phyloP scores from a whole-genome alignment of 495 filamentous ascomycete species.

The Penicillium ochrochloron region DNA sequence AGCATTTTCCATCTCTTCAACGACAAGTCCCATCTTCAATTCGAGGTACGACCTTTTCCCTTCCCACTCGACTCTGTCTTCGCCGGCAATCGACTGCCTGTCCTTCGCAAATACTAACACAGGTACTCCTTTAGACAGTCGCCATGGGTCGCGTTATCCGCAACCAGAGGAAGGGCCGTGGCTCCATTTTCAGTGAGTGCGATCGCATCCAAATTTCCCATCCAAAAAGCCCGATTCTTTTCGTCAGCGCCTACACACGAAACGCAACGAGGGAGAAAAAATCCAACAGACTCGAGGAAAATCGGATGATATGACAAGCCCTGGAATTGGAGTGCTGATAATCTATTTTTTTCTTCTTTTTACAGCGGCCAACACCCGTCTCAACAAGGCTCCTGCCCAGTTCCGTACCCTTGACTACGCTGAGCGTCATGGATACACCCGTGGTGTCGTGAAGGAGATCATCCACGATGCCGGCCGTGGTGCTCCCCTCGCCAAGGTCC shows the following conservation, averaged over 20 bases:
- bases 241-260: constrained; percentile 16
- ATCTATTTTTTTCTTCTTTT: constrained; percentile 27
- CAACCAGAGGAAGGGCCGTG: constrained; percentile 98
- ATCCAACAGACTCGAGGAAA: constrained; percentile 18
- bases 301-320: constrained; percentile 27
- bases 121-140: constrained; percentile 50
- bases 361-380: constrained; percentile 80
- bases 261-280: constrained; percentile 17
- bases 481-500: constrained; percentile 93
- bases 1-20: constrained; percentile 53
- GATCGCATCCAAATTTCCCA: constrained; percentile 35
- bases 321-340: constrained; percentile 47
- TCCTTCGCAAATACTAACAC: constrained; percentile 46
- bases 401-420: constrained; percentile 95
- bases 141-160: constrained; percentile 85
- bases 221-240: constrained; percentile 23
- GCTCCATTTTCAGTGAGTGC: constrained; percentile 94
- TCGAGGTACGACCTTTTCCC: constrained; percentile 52
- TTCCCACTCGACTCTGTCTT: constrained; percentile 37
- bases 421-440: constrained; percentile 95
- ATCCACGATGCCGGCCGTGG: constrained; percentile 98
- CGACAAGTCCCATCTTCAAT: constrained; percentile 56
- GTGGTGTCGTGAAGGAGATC: constrained; percentile 97
- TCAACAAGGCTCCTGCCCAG: constrained; percentile 89
- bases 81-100: constrained; percentile 25